Evolutionary conservation across 1,284 basidiomycete species (phyloP), one percentile per base, ranked within the genome.

Genomic region (Puccinia coronata): DNA sequence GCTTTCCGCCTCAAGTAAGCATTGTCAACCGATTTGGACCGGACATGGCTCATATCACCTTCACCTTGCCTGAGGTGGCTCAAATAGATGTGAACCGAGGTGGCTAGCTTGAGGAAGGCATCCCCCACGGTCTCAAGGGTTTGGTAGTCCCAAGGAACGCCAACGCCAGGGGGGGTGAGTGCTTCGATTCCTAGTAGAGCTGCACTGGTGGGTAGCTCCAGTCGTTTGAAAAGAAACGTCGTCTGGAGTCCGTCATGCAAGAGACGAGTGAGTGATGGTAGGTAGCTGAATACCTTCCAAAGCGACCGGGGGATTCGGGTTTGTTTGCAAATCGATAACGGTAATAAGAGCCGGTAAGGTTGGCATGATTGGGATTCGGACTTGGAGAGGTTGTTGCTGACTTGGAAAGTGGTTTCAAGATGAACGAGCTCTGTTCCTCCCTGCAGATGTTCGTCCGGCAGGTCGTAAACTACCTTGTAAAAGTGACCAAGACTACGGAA

Each of bases 121-220:
- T 95, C 93, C 11, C 93, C 93, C 23, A 94, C 87, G 0, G 93
- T 94, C 86, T 95, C 93, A 73, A 95, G 85, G 1, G 92, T 90
- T 85, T 95, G 92, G 83, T 94, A 95, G 85, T 89, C 92, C 86
- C 90, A 92, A 9, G 89, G 88, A 8, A 90, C 88, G 47, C 85
- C 85, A 18, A 90, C 88, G 61, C 88, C 88, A 0, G 93, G 93
- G 16, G 93, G 87, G 0, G 92, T 93, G 41, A 92, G 88, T 2
- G 92, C 92, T 84, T 93, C 90, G 2, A 91, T 87, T 69, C 93
- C 87, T 8, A 90, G 87, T 72, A 90, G 87, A 57, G 89, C 88
- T 0, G 85, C 82, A 67, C 93, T 89, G 0, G 88, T 86, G 9
- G 92, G 91, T 23, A 93, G 87, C 14, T 88, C 87, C 49, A 93